phyloP scores from a whole-genome alignment of 306 rosid species.

The Quercus aquifolioides region DNA sequence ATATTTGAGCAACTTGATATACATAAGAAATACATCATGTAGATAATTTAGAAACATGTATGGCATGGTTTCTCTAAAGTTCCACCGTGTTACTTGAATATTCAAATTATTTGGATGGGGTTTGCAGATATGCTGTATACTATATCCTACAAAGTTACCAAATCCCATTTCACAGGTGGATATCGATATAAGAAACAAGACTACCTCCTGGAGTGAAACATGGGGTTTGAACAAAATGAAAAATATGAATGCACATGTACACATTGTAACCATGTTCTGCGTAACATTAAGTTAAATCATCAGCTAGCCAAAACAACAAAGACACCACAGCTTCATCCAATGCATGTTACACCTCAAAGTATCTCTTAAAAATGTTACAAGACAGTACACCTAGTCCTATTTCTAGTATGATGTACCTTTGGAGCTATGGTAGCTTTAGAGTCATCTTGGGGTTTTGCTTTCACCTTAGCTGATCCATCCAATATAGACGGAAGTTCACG shows the following conservation, averaged over 20 bases:
- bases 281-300: background rate
- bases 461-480: constrained; percentile 74
- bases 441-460: constrained; percentile 73
- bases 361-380: background rate
- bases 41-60: background rate
- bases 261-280: background rate
- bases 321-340: background rate
- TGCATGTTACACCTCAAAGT: background rate
- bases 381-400: background rate
- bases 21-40: background rate
- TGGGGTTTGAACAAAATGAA: background rate
- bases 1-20: background rate
- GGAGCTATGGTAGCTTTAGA: constrained; percentile 78
- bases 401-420: constrained; percentile 50
- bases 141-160: background rate
- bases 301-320: background rate
- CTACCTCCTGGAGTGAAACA: background rate
- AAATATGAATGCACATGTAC: background rate
- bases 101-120: background rate
- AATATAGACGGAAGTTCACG: constrained; percentile 79
- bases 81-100: background rate
- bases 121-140: background rate
- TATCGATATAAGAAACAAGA: background rate
- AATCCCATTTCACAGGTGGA: background rate
- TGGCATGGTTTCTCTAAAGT: background rate